Percentiles rank a stretch among this genome's conserved stretches.
Evolutionary conservation across 352 stramenopile species (phyloP).

Genomic region (Achlya hypogyna): DNA sequence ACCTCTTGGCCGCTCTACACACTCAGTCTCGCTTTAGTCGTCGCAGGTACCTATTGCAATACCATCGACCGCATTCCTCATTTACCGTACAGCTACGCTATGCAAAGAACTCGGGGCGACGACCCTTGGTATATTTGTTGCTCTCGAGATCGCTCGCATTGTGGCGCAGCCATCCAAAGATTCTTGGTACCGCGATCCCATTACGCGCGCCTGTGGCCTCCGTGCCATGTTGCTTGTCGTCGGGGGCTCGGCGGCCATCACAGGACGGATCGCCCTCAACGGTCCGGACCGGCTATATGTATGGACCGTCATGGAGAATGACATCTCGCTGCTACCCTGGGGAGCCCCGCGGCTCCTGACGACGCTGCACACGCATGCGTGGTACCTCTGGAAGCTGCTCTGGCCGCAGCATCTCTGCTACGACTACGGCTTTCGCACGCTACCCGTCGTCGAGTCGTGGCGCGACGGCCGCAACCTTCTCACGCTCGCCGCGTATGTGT

Average conservation of each 20-base stretch:
- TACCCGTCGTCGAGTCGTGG: constrained; percentile 51
- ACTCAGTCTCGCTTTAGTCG: constrained; percentile 21
- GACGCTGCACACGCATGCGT: constrained; percentile 78
- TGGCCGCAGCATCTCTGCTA: constrained; percentile 82
- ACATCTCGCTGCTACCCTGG: constrained; percentile 46
- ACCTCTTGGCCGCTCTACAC: constrained; percentile 24
- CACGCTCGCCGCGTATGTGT: constrained; percentile 49
- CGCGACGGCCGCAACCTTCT: constrained; percentile 50
- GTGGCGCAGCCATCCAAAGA: not conserved
- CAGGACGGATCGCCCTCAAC: constrained; percentile 52
- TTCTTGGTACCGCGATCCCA: too few species aligned
- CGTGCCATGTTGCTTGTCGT: constrained; percentile 22
- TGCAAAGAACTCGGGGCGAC: constrained; percentile 87
- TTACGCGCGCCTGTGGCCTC: not conserved
- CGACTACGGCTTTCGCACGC: constrained; percentile 87
- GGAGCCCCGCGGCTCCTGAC: constrained; percentile 41
- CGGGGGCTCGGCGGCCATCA: constrained; percentile 19
- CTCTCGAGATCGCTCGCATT: constrained; percentile 42
- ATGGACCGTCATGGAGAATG: constrained; percentile 85
- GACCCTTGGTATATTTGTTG: constrained; percentile 60
- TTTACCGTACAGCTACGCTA: constrained; percentile 57
- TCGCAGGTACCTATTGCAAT: constrained; percentile 23
- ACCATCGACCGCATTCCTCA: too few species aligned
- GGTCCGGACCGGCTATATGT: constrained; percentile 47
- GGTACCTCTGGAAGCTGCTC: constrained; percentile 85